These are phyloP conservation scores for Vickermania ingenoplastis DNA, from an alignment of 208 protist species.

Conservation along the genomic window DNA sequence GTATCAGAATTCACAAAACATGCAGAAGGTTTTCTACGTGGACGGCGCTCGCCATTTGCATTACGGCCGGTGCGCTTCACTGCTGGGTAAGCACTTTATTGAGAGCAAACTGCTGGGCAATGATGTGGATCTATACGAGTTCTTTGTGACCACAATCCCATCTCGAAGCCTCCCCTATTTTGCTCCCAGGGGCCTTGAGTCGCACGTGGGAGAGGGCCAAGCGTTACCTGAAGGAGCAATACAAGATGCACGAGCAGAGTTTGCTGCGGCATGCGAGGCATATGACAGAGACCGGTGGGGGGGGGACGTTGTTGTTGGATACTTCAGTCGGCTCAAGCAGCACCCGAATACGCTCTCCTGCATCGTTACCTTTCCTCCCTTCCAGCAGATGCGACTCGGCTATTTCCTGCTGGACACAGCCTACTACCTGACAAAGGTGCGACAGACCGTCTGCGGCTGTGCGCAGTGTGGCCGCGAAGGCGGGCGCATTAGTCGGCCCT, in stretches of 20 bases:
- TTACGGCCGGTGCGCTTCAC: conserved; percentile 44
- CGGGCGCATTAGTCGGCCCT: conserved; percentile 48
- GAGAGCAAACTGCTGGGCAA: conserved; percentile 61
- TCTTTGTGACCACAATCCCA: conserved; percentile 48
- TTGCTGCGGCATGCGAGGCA: conserved; percentile 17
- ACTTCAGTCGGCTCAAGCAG: conserved; percentile 61
- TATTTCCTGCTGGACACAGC: conserved; percentile 55
- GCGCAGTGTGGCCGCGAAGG: conserved; percentile 31
- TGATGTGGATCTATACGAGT: conserved; percentile 75
- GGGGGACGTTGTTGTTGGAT: conserved; percentile 47
- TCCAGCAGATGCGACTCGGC: conserved; percentile 38
- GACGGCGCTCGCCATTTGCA: conserved; percentile 63
- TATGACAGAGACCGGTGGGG: conserved; percentile 46
- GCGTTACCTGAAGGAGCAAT: conserved; percentile 8
- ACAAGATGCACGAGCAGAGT: conserved; percentile 13
- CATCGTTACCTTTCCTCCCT: conserved; percentile 57
- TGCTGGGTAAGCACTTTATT: conserved; percentile 53
- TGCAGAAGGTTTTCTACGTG: conserved; percentile 30
- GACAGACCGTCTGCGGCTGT: conserved; percentile 43
- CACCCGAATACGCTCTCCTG: conserved; percentile 50
- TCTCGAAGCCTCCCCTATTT: conserved; percentile 33
- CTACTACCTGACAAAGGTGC: conserved; percentile 38
- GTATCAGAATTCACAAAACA: conserved; percentile 30
- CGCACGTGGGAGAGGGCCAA: conserved; percentile 5
- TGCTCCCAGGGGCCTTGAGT: no score